Percentiles rank a stretch among this genome's conserved stretches.
Conservation (phyloP, 352 stramenopile genomes). For the Elongisporangium anandrum region DNA sequence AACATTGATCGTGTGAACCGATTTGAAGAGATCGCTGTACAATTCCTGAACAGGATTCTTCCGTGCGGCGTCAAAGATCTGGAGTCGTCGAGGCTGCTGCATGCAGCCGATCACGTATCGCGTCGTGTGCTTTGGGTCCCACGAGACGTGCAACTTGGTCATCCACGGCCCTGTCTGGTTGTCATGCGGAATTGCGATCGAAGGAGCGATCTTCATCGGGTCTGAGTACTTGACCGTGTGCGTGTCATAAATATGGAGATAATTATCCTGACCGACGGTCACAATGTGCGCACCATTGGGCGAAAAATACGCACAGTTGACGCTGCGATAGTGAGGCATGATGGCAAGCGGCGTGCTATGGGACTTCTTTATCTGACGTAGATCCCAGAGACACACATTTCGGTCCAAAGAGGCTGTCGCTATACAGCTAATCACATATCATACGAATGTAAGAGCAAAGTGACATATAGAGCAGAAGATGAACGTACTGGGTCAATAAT, state of each 20-base stretch:
- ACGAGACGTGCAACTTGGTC: conserved; percentile 79
- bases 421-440: conserved; percentile 34
- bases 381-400: conserved; percentile 81
- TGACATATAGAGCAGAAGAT: too few species aligned
- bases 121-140: conserved; percentile 70
- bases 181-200: conserved; percentile 68
- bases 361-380: conserved; percentile 39
- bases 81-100: conserved; percentile 71
- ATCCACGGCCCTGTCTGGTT: conserved; percentile 85
- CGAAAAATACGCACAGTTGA: conserved; percentile 88
- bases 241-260: conserved; percentile 70
- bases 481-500: conserved; percentile 48
- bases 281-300: conserved; percentile 64
- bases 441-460: conserved; percentile 4
- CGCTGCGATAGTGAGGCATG: conserved; percentile 65
- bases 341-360: conserved; percentile 42
- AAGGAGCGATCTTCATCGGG: conserved; percentile 18
- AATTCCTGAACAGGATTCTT: conserved; percentile 71
- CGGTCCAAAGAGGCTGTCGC: conserved; percentile 78
- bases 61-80: conserved; percentile 73
- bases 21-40: conserved; percentile 61
- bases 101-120: conserved; percentile 82
- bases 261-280: conserved; percentile 81
- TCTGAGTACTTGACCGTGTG: conserved; percentile 12
- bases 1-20: conserved; percentile 84